Conservation (phyloP, 2,329 filamentous ascomycete species). For the Pyrenochaeta sp. region DNA sequence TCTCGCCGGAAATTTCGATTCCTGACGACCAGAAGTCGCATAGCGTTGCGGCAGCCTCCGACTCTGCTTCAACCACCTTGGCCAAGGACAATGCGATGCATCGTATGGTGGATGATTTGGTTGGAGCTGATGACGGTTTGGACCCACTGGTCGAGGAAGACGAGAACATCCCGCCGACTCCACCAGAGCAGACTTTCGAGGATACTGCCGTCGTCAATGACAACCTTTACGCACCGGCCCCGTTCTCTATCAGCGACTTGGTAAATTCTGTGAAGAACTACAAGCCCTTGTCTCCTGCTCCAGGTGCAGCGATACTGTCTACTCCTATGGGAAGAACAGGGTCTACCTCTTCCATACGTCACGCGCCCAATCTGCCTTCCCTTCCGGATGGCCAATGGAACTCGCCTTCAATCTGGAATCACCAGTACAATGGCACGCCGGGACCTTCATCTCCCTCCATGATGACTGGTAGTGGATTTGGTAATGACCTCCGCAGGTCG, state of each 20-base stretch:
- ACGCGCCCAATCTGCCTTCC: conserved; percentile 45
- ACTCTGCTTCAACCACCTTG: conserved; percentile 57
- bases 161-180: conserved; percentile 56
- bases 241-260: conserved; percentile 47
- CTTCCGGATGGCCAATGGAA: conserved; percentile 49
- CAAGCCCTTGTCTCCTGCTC: conserved; percentile 39
- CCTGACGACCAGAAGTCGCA: conserved; percentile 48
- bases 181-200: conserved; percentile 56
- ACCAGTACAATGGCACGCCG: conserved; percentile 39
- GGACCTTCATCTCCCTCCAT: conserved; percentile 42
- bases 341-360: conserved; percentile 48
- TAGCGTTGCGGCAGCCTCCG: conserved; percentile 51
- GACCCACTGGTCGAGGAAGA: conserved; percentile 53
- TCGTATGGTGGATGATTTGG: conserved; percentile 66
- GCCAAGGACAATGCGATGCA: conserved; percentile 61
- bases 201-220: conserved; percentile 48
- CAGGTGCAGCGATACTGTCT: conserved; percentile 32
- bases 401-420: conserved; percentile 49
- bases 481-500: conserved; percentile 35
- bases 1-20: conserved; percentile 35
- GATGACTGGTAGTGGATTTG: conserved; percentile 22
- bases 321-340: conserved; percentile 45
- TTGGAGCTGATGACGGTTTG: conserved; percentile 54
- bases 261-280: conserved; percentile 50
- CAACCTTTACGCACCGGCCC: conserved; percentile 36